These are phyloP conservation scores for Lasiodiplodia theobromae DNA, from an alignment of 2,329 filamentous ascomycete species.

Conservation along the genomic window DNA sequence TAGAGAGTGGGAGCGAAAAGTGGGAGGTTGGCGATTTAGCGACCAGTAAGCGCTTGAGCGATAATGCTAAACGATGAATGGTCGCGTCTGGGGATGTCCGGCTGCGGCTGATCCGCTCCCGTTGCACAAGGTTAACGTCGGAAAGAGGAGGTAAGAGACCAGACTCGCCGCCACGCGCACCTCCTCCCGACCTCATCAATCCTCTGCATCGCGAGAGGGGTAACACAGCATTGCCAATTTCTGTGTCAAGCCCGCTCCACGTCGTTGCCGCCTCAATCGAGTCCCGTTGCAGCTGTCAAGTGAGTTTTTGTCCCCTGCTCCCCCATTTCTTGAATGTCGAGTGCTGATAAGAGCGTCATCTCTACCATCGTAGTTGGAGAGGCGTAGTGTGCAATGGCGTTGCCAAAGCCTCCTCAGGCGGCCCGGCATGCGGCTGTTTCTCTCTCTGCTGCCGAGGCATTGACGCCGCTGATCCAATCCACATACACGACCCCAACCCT, in stretches of 20 bases:
- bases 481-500: slow-evolving; percentile 79
- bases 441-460: slow-evolving; percentile 47
- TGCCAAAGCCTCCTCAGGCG: slow-evolving; percentile 23
- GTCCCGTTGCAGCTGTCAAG: not conserved
- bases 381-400: slow-evolving; percentile 1
- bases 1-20: slow-evolving; percentile 24
- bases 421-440: slow-evolving; percentile 16
- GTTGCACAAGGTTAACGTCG: slow-evolving; percentile 9
- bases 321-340: not conserved
- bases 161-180: not conserved
- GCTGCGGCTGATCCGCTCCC: slow-evolving; percentile 18
- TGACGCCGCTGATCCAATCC: slow-evolving; percentile 71
- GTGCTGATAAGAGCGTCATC: not conserved
- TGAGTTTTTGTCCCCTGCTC: not conserved
- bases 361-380: not conserved
- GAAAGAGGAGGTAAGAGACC: slow-evolving; percentile 4
- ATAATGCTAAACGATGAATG: slow-evolving; percentile 20
- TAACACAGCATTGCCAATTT: not conserved
- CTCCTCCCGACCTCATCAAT: slow-evolving; percentile 13
- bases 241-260: not conserved
- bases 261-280: not conserved
- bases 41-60: slow-evolving; percentile 17
- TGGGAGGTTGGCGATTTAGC: slow-evolving; percentile 10
- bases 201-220: not conserved
- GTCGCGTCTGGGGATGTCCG: not conserved